A percentile compares a stretch with the other conserved stretches of the same genome.
Conservation (phyloP, 2,329 filamentous ascomycete species). For the Neofusicoccum parvum region DNA sequence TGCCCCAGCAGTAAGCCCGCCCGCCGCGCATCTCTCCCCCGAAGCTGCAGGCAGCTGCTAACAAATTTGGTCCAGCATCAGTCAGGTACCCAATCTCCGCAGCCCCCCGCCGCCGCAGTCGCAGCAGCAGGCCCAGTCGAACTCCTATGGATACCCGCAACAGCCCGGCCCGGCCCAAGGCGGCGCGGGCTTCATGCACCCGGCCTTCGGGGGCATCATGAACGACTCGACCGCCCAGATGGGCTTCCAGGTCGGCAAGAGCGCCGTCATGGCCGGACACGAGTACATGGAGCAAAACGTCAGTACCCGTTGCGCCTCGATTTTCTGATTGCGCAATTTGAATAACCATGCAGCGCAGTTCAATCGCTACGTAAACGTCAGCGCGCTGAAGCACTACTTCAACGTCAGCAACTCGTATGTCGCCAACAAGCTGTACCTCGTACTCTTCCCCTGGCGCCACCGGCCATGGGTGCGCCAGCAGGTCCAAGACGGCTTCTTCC, state of each 20-base stretch:
- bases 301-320: conserved; percentile 36
- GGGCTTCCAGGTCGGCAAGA: conserved; percentile 91
- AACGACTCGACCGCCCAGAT: conserved; percentile 94
- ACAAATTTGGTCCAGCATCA: conserved; percentile 60
- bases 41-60: not conserved
- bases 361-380: conserved; percentile 85
- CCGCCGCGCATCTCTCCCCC: not conserved
- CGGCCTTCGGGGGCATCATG: conserved; percentile 87
- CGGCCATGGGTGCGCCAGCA: conserved; percentile 90
- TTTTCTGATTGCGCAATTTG: not conserved
- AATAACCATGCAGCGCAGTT: conserved; percentile 51
- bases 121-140: conserved; percentile 67
- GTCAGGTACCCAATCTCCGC: conserved; percentile 89
- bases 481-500: conserved; percentile 77
- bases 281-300: conserved; percentile 97
- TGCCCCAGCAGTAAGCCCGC: conserved; percentile 17
- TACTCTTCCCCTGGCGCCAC: conserved; percentile 96
- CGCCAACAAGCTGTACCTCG: conserved; percentile 86
- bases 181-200: conserved; percentile 43
- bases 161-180: conserved; percentile 52
- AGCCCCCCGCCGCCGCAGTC: conserved; percentile 89
- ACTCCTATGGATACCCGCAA: conserved; percentile 73
- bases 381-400: conserved; percentile 97
- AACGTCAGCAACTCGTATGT: conserved; percentile 98
- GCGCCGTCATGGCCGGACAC: conserved; percentile 85